Percentiles rank a stretch among this genome's conserved stretches.
Evolutionary conservation across 345 rosid genomes (phyloP).

Genomic region (Eucalyptus polyanthemos): DNA sequence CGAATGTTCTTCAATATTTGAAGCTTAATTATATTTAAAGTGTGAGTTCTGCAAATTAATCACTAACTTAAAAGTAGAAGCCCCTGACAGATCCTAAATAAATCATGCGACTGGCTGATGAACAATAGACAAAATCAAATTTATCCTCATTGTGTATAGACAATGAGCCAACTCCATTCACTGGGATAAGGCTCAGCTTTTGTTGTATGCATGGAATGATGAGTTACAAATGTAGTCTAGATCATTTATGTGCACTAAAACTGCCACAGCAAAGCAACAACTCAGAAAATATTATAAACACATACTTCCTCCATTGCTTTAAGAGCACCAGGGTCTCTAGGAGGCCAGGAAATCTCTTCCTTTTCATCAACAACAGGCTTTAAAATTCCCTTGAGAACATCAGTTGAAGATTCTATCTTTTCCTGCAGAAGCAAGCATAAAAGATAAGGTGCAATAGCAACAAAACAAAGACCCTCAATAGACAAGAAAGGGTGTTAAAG

Average conservation of each 20-base stretch:
- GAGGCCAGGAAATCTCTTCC: slow-evolving; percentile 82
- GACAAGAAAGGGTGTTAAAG: neutral
- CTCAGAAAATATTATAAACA: neutral
- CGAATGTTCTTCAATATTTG: neutral
- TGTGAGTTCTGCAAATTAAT: neutral
- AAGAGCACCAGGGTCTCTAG: slow-evolving; percentile 57
- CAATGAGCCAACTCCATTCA: neutral
- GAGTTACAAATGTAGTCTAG: neutral
- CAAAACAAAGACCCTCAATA: neutral
- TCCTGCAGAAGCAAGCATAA: slow-evolving; percentile 30
- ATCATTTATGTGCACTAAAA: neutral
- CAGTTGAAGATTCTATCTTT: slow-evolving; percentile 78
- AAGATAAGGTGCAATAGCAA: neutral
- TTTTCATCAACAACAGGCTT: slow-evolving; percentile 56
- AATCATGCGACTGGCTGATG: neutral
- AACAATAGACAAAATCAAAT: neutral
- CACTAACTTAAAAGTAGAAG: neutral
- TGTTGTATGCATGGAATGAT: neutral
- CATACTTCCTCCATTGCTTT: slow-evolving; percentile 63
- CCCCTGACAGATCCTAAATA: neutral
- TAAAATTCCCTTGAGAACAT: slow-evolving; percentile 64
- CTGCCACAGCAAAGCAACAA: neutral
- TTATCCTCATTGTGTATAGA: neutral
- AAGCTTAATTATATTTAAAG: neutral
- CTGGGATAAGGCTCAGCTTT: neutral